These are phyloP conservation scores for Penicillium subrubescens DNA, from an alignment of 495 filamentous ascomycete genomes.

Conservation along the genomic window DNA sequence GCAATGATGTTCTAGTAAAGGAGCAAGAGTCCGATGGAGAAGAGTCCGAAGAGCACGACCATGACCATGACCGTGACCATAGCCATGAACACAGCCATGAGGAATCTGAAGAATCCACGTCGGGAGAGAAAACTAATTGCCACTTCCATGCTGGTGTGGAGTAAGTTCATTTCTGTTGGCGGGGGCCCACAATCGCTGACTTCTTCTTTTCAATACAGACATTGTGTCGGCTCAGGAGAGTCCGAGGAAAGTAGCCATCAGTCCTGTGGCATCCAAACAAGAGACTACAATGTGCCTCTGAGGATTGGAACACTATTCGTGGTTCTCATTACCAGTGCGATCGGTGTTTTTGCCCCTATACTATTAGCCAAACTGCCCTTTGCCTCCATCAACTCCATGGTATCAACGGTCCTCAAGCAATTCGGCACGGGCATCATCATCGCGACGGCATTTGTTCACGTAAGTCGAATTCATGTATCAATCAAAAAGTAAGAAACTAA, in stretches of 20 bases:
- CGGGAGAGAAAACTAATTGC: conserved; percentile 39
- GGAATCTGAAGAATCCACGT: conserved; percentile 12
- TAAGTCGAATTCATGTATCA: conserved; percentile 27
- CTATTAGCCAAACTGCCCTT: conserved; percentile 36
- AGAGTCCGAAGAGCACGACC: conserved; percentile 7
- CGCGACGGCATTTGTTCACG: conserved; percentile 71
- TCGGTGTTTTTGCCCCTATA: conserved; percentile 49
- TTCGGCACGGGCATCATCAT: conserved; percentile 77
- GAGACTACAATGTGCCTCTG: conserved; percentile 61
- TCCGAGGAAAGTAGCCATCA: conserved; percentile 26
- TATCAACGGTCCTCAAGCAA: conserved; percentile 57
- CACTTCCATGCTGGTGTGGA: conserved; percentile 71
- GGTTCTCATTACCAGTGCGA: conserved; percentile 52
- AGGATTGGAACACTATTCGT: conserved; percentile 64
- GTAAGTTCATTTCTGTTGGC: conserved; percentile 34
- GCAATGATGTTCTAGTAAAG: conserved; percentile 47
- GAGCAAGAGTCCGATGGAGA: conserved; percentile 27
- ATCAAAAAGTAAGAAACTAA: conserved; percentile 6
- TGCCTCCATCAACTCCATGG: conserved; percentile 44
- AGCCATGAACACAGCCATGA: conserved; percentile 8
- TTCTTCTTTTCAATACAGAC: conserved; percentile 26
- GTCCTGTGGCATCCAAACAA: conserved; percentile 45
- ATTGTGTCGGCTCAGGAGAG: conserved; percentile 50
- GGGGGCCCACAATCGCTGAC: background rate
- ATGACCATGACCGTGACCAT: conserved; percentile 8